Evolutionary conservation across 305 asterid genomes (phyloP).

Genomic region (Solanum hybrid): DNA sequence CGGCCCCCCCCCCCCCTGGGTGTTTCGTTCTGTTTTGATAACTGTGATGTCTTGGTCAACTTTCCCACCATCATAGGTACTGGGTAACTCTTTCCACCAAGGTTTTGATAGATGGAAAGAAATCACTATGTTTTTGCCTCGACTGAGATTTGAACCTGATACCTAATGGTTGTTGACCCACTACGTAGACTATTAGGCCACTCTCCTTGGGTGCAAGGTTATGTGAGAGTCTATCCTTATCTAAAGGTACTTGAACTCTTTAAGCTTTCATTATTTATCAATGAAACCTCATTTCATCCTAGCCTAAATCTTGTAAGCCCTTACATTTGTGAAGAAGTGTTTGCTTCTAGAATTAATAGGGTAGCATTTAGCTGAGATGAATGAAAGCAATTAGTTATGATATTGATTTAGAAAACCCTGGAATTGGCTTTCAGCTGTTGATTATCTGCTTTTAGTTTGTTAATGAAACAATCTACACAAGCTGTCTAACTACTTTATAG

Average conservation of each 20-base stretch:
- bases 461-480: background rate
- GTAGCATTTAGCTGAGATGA: background rate
- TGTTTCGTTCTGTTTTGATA: background rate
- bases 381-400: background rate
- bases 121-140: background rate
- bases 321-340: background rate
- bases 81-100: background rate
- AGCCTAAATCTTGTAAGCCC: background rate
- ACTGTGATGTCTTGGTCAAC: background rate
- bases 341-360: background rate
- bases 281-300: background rate
- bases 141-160: background rate
- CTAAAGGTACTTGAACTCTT: background rate
- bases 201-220: background rate
- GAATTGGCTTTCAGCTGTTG: background rate
- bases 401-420: background rate
- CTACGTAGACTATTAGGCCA: background rate
- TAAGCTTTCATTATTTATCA: background rate
- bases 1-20: too few relatives aligned
- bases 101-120: background rate
- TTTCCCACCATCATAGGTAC: background rate
- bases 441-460: background rate
- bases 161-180: background rate
- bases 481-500: background rate
- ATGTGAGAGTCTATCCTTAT: background rate